Base-by-base conservation (phyloP, 306 rosid genomes). In the Ormosia semicastrata region DNA sequence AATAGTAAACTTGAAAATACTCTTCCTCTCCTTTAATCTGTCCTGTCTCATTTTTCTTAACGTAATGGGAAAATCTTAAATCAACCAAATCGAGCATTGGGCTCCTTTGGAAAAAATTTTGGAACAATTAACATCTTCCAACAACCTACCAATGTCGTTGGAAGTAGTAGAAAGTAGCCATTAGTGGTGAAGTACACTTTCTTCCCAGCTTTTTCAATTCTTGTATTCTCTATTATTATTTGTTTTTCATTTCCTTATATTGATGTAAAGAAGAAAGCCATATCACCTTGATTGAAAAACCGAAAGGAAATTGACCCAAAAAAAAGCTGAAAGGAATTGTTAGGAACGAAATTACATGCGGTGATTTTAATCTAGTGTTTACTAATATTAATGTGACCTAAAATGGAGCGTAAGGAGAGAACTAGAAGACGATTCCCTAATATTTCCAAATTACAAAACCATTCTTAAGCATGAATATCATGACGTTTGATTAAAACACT, bases 71-170 rank as follows among this genome's bases (percentile, higher is more conserved):
- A 77, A 18, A 59, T 39, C 11, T 76, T 80, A 54, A 54, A 82
- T 66, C 50, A 17, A 75, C 89, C 75, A 64, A 66, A 67, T 77
- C 62, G 82, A 75, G 84, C 86, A 66, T 81, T 75, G 67, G 65
- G 59, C 81, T 76, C 77, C 65, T 36, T 56, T 18, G 50, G 79
- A 75, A 56, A 79, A 17, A 39, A 4, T 24, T 81, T 67, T 79
- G 79, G 17, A 53, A 73, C 77, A 73, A 2, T 57, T 44, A 30
- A 64, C 69, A 53, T 32, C 17, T 57, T 71, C 65, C 68, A 52
- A 53, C 75, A 52, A 54, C 62, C 52, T 52, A 80, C 9, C 15
- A 39, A 58, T 52, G 64, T 46, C 66, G 88, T 63, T 69, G 83
- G 41, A 75, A 66, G 77, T 49, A 69, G 40, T 65, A 37, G 30